phyloP scores from a whole-genome alignment of 805 yeast genomes.

The Tetrapisispora phaffii region DNA sequence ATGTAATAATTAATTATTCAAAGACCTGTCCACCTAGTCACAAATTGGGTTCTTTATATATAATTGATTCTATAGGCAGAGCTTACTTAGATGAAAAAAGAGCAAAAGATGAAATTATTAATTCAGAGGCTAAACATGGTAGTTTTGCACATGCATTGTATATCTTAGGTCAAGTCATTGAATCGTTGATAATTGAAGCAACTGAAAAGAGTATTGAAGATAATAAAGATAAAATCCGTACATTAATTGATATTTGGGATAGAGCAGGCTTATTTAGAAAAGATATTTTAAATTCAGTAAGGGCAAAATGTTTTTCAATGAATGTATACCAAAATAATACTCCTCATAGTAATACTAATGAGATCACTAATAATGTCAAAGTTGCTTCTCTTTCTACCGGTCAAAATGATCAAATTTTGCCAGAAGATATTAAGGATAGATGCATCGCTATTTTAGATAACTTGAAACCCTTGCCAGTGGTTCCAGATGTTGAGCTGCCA shows the following conservation, averaged over 20 bases:
- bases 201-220: conserved; percentile 45
- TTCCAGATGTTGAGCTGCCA: conserved; percentile 19
- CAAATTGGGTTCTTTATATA: conserved; percentile 84
- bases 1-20: conserved; percentile 36
- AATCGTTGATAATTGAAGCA: conserved; percentile 53
- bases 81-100: conserved; percentile 69
- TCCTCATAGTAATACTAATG: conserved; percentile 16
- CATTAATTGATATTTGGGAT: conserved; percentile 88
- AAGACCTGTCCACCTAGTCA: conserved; percentile 67
- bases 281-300: conserved; percentile 43
- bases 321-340: conserved; percentile 32
- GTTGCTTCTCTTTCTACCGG: conserved; percentile 46
- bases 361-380: conserved; percentile 28
- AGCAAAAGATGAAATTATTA: conserved; percentile 40
- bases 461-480: conserved; percentile 11
- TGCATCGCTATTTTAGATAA: conserved; percentile 24
- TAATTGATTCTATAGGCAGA: conserved; percentile 85
- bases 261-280: conserved; percentile 68
- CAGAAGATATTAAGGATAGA: conserved; percentile 28
- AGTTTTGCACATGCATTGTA: conserved; percentile 65
- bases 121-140: conserved; percentile 50
- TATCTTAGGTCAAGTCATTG: conserved; percentile 55
- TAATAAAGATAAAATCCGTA: conserved; percentile 64
- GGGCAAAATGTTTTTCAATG: conserved; percentile 43
- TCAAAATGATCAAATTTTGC: conserved; percentile 62